phyloP scores from a whole-genome alignment of 306 rosid genomes.

The Erythrophleum fordii region DNA sequence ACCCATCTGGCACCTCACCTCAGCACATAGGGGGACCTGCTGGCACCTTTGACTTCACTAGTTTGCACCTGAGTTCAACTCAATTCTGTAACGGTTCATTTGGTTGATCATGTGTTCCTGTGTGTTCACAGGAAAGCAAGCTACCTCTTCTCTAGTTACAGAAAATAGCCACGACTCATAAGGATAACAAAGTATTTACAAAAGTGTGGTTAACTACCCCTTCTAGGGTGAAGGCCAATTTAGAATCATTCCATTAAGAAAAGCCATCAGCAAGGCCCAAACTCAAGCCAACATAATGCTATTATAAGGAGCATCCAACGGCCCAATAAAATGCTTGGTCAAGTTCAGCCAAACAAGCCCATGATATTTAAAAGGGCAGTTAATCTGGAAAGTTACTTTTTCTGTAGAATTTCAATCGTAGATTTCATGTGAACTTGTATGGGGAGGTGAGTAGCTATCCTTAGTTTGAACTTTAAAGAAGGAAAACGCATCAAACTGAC shows the following conservation, averaged over 20 bases:
- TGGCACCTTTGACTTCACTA: no score
- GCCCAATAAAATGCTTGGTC: neutral
- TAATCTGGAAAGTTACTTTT: neutral
- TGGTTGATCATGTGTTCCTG: no score
- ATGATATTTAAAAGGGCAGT: neutral
- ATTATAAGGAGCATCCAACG: neutral
- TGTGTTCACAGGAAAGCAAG: neutral
- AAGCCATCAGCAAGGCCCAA: neutral
- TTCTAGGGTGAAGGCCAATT: neutral
- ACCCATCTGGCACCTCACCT: no score
- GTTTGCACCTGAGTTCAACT: no score
- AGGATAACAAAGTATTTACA: neutral
- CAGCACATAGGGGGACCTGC: no score
- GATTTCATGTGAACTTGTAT: neutral
- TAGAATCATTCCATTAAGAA: neutral
- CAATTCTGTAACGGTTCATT: no score
- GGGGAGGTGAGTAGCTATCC: neutral
- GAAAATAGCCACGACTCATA: neutral
- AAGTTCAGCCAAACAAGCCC: neutral
- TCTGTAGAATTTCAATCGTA: neutral
- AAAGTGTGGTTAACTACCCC: neutral
- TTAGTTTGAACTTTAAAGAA: neutral
- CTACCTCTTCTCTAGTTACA: neutral
- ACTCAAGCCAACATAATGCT: neutral
- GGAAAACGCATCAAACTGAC: neutral